Conservation (phyloP, 1,284 basidiomycete species). For the Heterobasidion irregulare region DNA sequence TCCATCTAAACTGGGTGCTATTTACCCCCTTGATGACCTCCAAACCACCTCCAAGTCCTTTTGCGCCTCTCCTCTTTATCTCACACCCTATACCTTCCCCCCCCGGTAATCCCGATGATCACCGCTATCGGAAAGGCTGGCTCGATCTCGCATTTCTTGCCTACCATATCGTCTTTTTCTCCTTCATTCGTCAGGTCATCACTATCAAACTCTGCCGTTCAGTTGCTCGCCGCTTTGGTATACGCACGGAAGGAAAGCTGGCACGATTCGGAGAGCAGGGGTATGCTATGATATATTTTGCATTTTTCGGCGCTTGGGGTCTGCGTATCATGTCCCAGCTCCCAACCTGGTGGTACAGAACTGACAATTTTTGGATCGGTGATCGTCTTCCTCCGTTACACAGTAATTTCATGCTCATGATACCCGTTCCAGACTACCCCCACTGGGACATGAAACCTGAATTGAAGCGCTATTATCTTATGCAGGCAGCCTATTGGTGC, state of each 20-base stretch:
- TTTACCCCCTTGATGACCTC: constrained; percentile 38
- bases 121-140: constrained; percentile 72
- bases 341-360: constrained; percentile 87
- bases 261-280: constrained; percentile 87
- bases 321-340: constrained; percentile 79
- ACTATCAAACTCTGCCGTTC: constrained; percentile 66
- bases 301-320: constrained; percentile 66
- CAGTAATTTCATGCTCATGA: background rate
- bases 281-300: constrained; percentile 81
- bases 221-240: constrained; percentile 63
- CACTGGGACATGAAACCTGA: constrained; percentile 83
- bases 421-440: constrained; percentile 57
- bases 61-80: constrained; percentile 69
- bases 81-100: constrained; percentile 60
- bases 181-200: constrained; percentile 79
- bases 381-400: constrained; percentile 1
- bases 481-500: constrained; percentile 87
- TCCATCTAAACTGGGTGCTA: constrained; percentile 70
- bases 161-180: constrained; percentile 90
- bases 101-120: constrained; percentile 31
- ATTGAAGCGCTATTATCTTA: constrained; percentile 89
- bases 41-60: constrained; percentile 59
- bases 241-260: constrained; percentile 61
- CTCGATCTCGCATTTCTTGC: constrained; percentile 78
- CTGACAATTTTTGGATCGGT: constrained; percentile 80